Evolutionary conservation across 768 basidiomycete genomes (phyloP).

Genomic region (Arthromyces matolae): DNA sequence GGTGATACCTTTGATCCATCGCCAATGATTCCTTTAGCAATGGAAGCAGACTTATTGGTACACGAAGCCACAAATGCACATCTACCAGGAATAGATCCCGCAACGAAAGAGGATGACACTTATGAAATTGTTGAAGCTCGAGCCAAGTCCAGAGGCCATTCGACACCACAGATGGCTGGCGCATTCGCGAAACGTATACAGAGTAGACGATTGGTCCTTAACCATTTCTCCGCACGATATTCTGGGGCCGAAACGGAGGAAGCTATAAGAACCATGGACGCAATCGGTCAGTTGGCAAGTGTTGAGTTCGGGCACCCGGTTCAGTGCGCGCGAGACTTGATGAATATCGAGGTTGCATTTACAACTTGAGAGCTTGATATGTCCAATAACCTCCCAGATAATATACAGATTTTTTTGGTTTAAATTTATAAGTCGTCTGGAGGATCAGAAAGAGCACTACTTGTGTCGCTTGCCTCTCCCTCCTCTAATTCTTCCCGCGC

Average conservation of each 20-base stretch:
- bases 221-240: slow-evolving; percentile 85
- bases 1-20: slow-evolving; percentile 85
- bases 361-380: slow-evolving; percentile 16
- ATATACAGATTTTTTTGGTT: no score
- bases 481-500: slow-evolving; percentile 75
- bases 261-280: slow-evolving; percentile 55
- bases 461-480: slow-evolving; percentile 80
- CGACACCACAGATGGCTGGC: slow-evolving; percentile 89
- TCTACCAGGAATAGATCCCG: slow-evolving; percentile 58
- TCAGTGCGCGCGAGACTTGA: slow-evolving; percentile 69
- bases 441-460: slow-evolving; percentile 73
- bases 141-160: slow-evolving; percentile 78
- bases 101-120: slow-evolving; percentile 59
- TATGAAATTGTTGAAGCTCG: slow-evolving; percentile 57
- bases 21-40: slow-evolving; percentile 56
- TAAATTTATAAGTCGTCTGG: slow-evolving; percentile 55
- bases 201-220: slow-evolving; percentile 65
- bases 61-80: slow-evolving; percentile 92
- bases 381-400: slow-evolving; percentile 17
- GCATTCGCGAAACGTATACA: slow-evolving; percentile 65
- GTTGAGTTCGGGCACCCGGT: slow-evolving; percentile 53
- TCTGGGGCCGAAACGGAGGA: slow-evolving; percentile 57
- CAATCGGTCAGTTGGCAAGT: slow-evolving; percentile 56
- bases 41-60: slow-evolving; percentile 67
- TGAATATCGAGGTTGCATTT: slow-evolving; percentile 59